Evolutionary conservation across 2,329 filamentous ascomycete species (phyloP).

Genomic region (Neocucurbitaria cava): DNA sequence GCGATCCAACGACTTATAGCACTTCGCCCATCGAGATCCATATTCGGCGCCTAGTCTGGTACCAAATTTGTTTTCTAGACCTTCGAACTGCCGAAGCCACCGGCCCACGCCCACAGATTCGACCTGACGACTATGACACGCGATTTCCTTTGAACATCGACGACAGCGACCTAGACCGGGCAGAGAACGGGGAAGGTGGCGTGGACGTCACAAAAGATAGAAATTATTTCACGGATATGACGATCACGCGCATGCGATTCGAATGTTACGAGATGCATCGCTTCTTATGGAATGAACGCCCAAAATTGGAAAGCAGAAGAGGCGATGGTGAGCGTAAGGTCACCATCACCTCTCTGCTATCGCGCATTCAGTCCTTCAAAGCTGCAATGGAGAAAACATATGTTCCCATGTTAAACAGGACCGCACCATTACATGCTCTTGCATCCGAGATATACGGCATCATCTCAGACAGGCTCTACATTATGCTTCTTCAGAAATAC

Average conservation of each 20-base stretch:
- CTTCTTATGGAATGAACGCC: conserved; percentile 72
- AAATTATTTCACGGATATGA: conserved; percentile 70
- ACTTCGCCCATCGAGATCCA: conserved; percentile 73
- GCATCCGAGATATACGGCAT: conserved; percentile 70
- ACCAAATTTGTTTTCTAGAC: conserved; percentile 79
- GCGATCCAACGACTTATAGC: conserved; percentile 72
- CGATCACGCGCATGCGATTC: conserved; percentile 72
- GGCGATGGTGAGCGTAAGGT: conserved; percentile 30
- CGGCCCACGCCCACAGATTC: conserved; percentile 73
- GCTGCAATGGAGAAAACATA: conserved; percentile 71
- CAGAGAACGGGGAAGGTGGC: conserved; percentile 33
- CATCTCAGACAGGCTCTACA: conserved; percentile 67
- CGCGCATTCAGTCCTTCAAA: conserved; percentile 73
- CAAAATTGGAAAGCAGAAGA: conserved; percentile 62
- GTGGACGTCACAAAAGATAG: conserved; percentile 55
- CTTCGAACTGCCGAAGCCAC: conserved; percentile 77
- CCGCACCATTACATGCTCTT: conserved; percentile 69
- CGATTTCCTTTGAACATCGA: conserved; percentile 74
- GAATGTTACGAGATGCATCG: conserved; percentile 78
- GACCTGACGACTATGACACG: conserved; percentile 78
- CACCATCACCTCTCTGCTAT: conserved; percentile 66
- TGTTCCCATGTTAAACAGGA: conserved; percentile 66
- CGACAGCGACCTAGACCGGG: conserved; percentile 65
- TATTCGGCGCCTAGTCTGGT: conserved; percentile 75
- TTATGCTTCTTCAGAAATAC: conserved; percentile 74